phyloP scores from a whole-genome alignment of 1,284 basidiomycete species.

The Mycosarcoma mackinlayi region DNA sequence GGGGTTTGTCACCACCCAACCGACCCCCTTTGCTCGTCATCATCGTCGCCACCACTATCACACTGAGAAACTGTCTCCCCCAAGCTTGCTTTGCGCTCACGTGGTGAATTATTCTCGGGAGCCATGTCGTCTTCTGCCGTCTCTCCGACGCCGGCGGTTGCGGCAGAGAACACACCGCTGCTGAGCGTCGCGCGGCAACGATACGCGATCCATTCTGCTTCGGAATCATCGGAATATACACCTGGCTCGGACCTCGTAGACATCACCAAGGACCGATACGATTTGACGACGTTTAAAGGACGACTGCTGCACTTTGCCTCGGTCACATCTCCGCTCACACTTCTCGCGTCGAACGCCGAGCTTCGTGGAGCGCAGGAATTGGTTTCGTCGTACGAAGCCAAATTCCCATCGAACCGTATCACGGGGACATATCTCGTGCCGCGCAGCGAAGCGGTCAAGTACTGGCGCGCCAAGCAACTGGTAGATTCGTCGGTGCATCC shows the following conservation, averaged over 20 bases:
- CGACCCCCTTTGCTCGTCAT: too few species aligned
- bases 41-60: not conserved
- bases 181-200: constrained; percentile 31
- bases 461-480: constrained; percentile 55
- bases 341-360: constrained; percentile 69
- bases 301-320: constrained; percentile 72
- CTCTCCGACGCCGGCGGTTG: constrained; percentile 7
- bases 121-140: constrained; percentile 28
- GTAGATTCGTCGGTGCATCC: constrained; percentile 71
- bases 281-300: constrained; percentile 64
- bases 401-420: constrained; percentile 31
- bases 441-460: constrained; percentile 36
- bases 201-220: constrained; percentile 22
- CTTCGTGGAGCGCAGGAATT: constrained; percentile 43
- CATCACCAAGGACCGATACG: constrained; percentile 49
- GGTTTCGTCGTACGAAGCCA: constrained; percentile 37
- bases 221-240: constrained; percentile 18
- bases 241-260: constrained; percentile 25
- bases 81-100: not conserved
- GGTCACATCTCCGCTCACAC: constrained; percentile 72
- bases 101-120: too few species aligned
- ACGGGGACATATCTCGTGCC: constrained; percentile 39
- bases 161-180: constrained; percentile 25
- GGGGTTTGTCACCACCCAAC: too few species aligned
- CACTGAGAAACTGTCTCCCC: not conserved